Conservation (phyloP, 2,329 filamentous ascomycete genomes). For the Colletotrichum shisoi region DNA sequence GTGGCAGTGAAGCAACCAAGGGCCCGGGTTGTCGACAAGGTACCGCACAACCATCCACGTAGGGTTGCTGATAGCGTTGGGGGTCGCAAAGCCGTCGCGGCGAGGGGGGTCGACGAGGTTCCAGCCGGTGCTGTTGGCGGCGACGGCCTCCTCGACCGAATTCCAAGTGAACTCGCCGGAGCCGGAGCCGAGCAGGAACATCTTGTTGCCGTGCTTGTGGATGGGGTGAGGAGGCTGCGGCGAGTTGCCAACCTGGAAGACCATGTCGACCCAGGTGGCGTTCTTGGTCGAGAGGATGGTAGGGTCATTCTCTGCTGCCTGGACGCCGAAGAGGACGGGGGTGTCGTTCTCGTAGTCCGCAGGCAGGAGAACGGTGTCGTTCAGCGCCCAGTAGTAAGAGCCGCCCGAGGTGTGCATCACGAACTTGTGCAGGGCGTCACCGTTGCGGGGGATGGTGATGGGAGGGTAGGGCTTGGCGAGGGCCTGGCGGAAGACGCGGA, state of each 20-base stretch:
- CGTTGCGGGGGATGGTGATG: conserved; percentile 51
- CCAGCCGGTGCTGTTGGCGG: conserved; percentile 58
- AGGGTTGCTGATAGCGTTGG: conserved; percentile 44
- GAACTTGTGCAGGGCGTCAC: conserved; percentile 57
- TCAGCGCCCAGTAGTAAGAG: conserved; percentile 63
- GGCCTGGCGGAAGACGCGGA: conserved; percentile 56
- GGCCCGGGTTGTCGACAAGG: conserved; percentile 60
- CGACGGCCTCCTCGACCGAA: conserved; percentile 61
- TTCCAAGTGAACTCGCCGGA: conserved; percentile 60
- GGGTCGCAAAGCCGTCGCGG: conserved; percentile 59
- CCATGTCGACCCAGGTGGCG: conserved; percentile 64
- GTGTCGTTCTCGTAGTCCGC: conserved; percentile 47
- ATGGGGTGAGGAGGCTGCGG: conserved; percentile 66
- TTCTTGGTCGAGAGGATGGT: conserved; percentile 58
- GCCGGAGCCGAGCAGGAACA: conserved; percentile 64
- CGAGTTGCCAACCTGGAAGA: conserved; percentile 55
- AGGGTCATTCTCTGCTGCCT: conserved; percentile 49
- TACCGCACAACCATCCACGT: conserved; percentile 63
- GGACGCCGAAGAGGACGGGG: conserved; percentile 59
- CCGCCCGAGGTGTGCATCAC: conserved; percentile 52
- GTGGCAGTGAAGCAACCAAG: conserved; percentile 66
- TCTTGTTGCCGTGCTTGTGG: conserved; percentile 71
- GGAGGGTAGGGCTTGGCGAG: conserved; percentile 58
- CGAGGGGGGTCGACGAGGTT: conserved; percentile 65
- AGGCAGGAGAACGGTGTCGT: conserved; percentile 55